These are phyloP conservation scores for Malus sieversii DNA, from an alignment of 306 rosid genomes.

Conservation along the genomic window DNA sequence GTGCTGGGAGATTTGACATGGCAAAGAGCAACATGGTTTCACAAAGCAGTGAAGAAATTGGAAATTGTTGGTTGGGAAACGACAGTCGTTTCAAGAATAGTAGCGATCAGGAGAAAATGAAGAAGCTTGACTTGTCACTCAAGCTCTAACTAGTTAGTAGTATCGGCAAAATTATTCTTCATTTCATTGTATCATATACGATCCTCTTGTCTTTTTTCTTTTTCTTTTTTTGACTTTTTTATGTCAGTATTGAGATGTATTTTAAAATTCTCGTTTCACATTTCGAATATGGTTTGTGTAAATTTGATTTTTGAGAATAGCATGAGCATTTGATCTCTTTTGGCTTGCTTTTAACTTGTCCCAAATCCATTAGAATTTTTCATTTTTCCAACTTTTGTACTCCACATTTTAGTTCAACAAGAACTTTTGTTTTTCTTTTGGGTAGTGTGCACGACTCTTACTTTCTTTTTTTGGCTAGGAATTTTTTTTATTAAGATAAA, in stretches of 20 bases:
- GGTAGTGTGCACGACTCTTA: too few species aligned
- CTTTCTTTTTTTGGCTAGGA: too few species aligned
- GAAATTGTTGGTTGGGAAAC: constrained; percentile 27
- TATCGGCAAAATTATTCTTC: neutral
- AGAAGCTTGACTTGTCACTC: constrained; percentile 59
- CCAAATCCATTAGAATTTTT: neutral
- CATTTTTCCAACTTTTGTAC: neutral
- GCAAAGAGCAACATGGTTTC: neutral
- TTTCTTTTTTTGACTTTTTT: neutral
- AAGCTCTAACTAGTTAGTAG: constrained; percentile 34
- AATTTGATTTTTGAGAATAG: constrained; percentile 1
- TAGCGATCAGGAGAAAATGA: constrained; percentile 34
- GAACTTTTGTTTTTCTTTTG: too few species aligned
- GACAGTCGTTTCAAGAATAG: constrained; percentile 24
- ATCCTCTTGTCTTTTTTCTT: neutral
- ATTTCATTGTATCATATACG: neutral
- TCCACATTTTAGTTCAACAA: neutral
- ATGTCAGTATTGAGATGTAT: constrained; percentile 19
- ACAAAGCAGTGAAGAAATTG: constrained; percentile 15
- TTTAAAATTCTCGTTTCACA: neutral
- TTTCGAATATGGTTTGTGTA: constrained; percentile 1
- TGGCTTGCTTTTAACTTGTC: neutral
- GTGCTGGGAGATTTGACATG: constrained; percentile 19
- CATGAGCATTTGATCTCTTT: neutral
- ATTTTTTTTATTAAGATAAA: too few species aligned